Evolutionary conservation across 768 basidiomycete species (phyloP).

Genomic region (Hemileccinum rubropunctum): DNA sequence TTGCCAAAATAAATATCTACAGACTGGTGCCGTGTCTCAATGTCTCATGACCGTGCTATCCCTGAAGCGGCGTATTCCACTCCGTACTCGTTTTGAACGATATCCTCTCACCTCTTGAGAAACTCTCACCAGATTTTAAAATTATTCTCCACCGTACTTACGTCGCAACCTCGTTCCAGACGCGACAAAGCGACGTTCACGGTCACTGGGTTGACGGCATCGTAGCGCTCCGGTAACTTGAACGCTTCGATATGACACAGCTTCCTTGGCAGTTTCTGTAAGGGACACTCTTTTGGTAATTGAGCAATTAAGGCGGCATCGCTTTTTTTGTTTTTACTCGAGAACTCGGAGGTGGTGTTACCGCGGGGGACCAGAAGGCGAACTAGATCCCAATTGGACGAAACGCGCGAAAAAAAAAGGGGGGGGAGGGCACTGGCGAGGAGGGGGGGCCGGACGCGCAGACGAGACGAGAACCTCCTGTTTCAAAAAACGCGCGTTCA

Average conservation of each 20-base stretch:
- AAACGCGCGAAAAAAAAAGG: too few species aligned
- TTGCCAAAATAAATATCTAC: not conserved
- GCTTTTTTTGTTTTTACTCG: slow-evolving; percentile 11
- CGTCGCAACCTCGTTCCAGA: too few species aligned
- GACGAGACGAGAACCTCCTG: not conserved
- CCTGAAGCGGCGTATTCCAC: slow-evolving; percentile 4
- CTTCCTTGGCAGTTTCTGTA: slow-evolving; percentile 11
- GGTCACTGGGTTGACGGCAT: slow-evolving; percentile 10
- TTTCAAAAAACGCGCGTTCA: slow-evolving; percentile 4
- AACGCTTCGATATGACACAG: slow-evolving; percentile 2
- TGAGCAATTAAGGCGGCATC: slow-evolving; percentile 25
- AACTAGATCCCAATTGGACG: not conserved
- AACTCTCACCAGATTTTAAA: not conserved
- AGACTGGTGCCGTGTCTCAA: not conserved
- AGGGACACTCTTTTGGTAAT: slow-evolving; percentile 20
- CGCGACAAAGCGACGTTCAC: too few species aligned
- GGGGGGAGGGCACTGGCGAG: too few species aligned
- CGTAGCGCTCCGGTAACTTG: slow-evolving; percentile 10
- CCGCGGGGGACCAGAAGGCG: slow-evolving; percentile 12
- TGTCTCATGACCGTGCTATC: not conserved
- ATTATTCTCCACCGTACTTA: too few species aligned
- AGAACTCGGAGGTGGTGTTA: slow-evolving; percentile 8
- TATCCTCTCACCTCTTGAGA: slow-evolving; percentile 8
- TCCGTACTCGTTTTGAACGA: slow-evolving; percentile 10
- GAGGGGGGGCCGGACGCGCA: too few species aligned